Evolutionary conservation across 2,329 filamentous ascomycete species (phyloP).

Genomic region (Aureobasidium lini): DNA sequence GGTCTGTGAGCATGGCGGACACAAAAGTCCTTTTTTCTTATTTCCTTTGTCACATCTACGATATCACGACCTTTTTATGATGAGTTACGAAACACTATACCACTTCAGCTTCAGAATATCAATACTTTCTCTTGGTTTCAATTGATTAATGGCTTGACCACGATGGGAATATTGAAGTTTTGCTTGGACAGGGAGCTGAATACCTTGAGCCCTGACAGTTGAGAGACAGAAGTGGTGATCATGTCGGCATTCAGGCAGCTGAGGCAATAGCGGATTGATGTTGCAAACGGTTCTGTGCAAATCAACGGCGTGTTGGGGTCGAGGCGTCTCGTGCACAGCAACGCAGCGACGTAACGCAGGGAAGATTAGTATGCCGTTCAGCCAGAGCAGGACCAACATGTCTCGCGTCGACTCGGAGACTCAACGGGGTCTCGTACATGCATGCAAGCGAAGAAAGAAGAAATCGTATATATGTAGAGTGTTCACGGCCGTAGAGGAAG

Average conservation of each 20-base stretch:
- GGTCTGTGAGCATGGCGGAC: constrained; percentile 1
- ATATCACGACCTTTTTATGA: not conserved
- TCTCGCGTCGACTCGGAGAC: not conserved
- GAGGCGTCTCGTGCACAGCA: not conserved
- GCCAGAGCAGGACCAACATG: not conserved
- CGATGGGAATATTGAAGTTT: not conserved
- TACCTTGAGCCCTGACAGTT: not conserved
- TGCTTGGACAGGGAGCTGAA: not conserved
- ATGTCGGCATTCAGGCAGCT: not conserved
- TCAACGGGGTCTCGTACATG: not conserved
- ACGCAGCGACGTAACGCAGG: not conserved
- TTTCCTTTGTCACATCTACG: constrained; percentile 1
- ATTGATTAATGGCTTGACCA: not conserved
- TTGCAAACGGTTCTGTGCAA: not conserved
- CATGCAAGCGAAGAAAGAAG: not conserved
- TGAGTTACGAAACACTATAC: not conserved
- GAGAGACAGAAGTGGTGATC: not conserved
- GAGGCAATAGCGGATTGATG: not conserved
- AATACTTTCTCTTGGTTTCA: not conserved
- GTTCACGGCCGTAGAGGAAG: constrained; percentile 2
- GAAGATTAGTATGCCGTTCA: no score
- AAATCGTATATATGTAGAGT: not conserved
- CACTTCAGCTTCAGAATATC: not conserved
- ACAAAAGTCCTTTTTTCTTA: not conserved
- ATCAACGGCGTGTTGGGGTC: not conserved